phyloP scores from a whole-genome alignment of 495 filamentous ascomycete genomes.

The Talaromyces thailandensis region DNA sequence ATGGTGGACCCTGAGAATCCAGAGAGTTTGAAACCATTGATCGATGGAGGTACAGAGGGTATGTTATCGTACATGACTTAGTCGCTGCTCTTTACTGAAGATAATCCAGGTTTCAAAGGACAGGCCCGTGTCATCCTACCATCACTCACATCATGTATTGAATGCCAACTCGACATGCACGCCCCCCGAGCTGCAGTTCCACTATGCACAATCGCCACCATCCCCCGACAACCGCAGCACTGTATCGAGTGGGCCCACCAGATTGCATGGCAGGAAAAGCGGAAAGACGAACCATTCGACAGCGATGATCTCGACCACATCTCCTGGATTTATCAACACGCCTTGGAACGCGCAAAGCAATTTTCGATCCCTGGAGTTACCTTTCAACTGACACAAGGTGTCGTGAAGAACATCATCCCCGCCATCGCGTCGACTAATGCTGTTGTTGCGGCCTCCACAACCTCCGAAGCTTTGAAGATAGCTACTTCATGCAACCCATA shows the following conservation, averaged over 20 bases:
- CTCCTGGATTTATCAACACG: slow-evolving; percentile 88
- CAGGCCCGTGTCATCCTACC: slow-evolving; percentile 90
- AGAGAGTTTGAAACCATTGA: slow-evolving; percentile 80
- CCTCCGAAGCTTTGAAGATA: slow-evolving; percentile 95
- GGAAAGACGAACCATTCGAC: slow-evolving; percentile 61
- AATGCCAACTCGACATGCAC: slow-evolving; percentile 98
- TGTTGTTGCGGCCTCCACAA: slow-evolving; percentile 89
- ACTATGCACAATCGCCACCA: slow-evolving; percentile 92
- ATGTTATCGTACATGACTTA: slow-evolving; percentile 2
- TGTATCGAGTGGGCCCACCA: slow-evolving; percentile 99
- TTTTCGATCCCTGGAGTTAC: slow-evolving; percentile 92
- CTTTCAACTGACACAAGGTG: slow-evolving; percentile 93
- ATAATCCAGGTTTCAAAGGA: slow-evolving; percentile 73
- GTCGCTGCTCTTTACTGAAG: slow-evolving; percentile 11
- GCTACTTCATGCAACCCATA: slow-evolving; percentile 70
- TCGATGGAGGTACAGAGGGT: slow-evolving; percentile 97
- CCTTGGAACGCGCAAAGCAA: slow-evolving; percentile 67
- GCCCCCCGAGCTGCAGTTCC: slow-evolving; percentile 89
- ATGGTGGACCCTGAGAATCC: slow-evolving; percentile 76
- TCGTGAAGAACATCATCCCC: slow-evolving; percentile 99
- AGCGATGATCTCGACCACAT: slow-evolving; percentile 97
- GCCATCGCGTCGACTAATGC: slow-evolving; percentile 98
- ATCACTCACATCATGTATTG: slow-evolving; percentile 88
- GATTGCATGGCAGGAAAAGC: slow-evolving; percentile 59
- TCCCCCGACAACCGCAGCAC: slow-evolving; percentile 94